These are phyloP conservation scores for Tolypocladium guangdongense DNA, from an alignment of 2,329 filamentous ascomycete species.

Conservation along the genomic window DNA sequence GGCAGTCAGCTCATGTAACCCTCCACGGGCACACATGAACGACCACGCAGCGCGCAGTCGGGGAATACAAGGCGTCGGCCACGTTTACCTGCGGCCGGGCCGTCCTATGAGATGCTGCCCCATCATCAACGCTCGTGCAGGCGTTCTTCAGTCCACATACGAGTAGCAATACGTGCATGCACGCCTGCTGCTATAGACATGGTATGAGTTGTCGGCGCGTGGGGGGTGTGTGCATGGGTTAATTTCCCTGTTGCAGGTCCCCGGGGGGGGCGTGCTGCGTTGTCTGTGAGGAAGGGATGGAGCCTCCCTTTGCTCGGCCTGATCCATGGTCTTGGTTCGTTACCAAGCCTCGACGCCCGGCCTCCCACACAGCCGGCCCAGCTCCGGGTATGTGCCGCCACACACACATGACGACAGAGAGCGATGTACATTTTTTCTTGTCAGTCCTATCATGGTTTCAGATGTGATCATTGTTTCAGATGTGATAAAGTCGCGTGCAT, in stretches of 20 bases:
- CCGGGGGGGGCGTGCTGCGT: background rate
- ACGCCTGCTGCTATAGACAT: constrained; percentile 3
- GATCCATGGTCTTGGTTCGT: too few relatives aligned
- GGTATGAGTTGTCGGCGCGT: constrained; percentile 22
- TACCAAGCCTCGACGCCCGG: too few relatives aligned
- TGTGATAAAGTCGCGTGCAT: too few relatives aligned
- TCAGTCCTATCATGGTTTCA: background rate
- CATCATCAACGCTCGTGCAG: constrained; percentile 24
- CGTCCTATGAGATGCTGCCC: constrained; percentile 30
- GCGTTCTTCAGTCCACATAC: background rate
- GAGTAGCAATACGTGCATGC: background rate
- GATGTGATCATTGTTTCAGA: background rate
- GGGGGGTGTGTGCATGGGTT: constrained; percentile 12
- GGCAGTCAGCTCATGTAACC: background rate
- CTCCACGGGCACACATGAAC: background rate
- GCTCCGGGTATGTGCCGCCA: background rate
- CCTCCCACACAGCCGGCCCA: background rate
- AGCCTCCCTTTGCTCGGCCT: too few relatives aligned
- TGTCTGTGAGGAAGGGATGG: background rate
- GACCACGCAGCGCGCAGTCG: background rate
- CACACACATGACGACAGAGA: background rate
- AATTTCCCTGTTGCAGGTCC: background rate
- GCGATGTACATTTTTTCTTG: background rate
- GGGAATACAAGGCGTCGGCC: background rate
- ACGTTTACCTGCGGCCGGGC: background rate